Base-by-base conservation (phyloP, 768 basidiomycete genomes). In the Leccinum incarnatum region DNA sequence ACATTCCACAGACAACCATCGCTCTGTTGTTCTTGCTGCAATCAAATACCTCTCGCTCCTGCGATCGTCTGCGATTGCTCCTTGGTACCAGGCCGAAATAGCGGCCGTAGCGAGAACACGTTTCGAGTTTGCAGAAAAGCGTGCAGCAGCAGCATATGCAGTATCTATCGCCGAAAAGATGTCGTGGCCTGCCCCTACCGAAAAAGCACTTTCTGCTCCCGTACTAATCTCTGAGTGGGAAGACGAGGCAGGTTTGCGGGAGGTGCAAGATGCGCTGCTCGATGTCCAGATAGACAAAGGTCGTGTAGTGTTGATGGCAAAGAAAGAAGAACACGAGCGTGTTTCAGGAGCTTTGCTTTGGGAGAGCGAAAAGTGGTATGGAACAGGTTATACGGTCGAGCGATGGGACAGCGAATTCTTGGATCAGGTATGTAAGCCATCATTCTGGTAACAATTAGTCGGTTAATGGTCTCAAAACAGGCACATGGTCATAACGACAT, bases 341-440 rank as follows among this genome's bases (percentile, higher is more conserved):
- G 76, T 89, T 55, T 71, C 74, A 25, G 83, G 80, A 58, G 59
- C 77, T 14, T 69, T 78, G 17, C 72, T 75, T 37, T 94, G 92
- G 92, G 67, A 81, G 62, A 84, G 81, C 47, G 97, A 98, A 74
- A 87, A 88, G 46, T 94, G 93, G 85, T 99, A 99, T 72, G 93
- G 89, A 5, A 98, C 97, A 2, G 81, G 84, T 61, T 98, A 95
- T 72, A 78, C 78, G 36, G 84, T 95, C n/a, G 82, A 91, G 63
- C 79, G 77, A 53, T 83, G 90, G 69, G 83, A 87, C 53, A 74
- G 80, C 30, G 77, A 82, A 25, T 87, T 95, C 65, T 61, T 90
- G 37, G 71, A 77, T 66, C 71, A 82, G 79, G 84, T 83, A 58
- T 55, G 72, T 55, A 23, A 42, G 14, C 27, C 36, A 29, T 15